A percentile compares a stretch with the other conserved stretches of the same genome.
Conservation (phyloP, 2,329 filamentous ascomycete genomes). For the Aspergillus udagawae region DNA sequence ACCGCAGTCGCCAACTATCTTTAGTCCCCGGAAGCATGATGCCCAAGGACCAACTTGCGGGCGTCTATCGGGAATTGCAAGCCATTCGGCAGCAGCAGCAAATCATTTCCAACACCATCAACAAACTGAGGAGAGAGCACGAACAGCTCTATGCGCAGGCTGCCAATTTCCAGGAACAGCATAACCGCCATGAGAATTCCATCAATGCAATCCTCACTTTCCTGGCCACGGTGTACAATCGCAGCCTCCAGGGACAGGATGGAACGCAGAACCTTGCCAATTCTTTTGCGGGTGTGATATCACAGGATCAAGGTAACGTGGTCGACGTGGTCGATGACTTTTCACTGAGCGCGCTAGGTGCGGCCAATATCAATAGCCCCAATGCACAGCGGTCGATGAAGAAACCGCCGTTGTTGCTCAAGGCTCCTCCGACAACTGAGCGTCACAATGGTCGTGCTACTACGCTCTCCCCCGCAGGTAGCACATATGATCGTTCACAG, state of each 20-base stretch:
- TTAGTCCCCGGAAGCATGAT: constrained; percentile 41
- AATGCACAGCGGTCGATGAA: constrained; percentile 40
- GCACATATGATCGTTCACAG: constrained; percentile 29
- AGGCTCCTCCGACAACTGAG: constrained; percentile 36
- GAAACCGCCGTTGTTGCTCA: constrained; percentile 45
- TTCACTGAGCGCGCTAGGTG: constrained; percentile 32
- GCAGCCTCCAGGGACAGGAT: constrained; percentile 81
- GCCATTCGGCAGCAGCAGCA: constrained; percentile 82
- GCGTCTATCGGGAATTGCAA: constrained; percentile 74
- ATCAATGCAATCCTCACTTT: constrained; percentile 99
- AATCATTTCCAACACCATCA: constrained; percentile 78
- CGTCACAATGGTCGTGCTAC: constrained; percentile 26
- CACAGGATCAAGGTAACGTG: constrained; percentile 58
- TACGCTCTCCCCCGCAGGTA: constrained; percentile 34
- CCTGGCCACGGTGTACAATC: constrained; percentile 91
- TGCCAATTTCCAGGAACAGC: constrained; percentile 80
- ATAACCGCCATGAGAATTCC: constrained; percentile 95
- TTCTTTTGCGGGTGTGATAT: constrained; percentile 73
- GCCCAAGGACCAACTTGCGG: constrained; percentile 68
- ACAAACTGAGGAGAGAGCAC: constrained; percentile 77
- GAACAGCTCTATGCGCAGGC: constrained; percentile 85
- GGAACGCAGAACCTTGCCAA: constrained; percentile 74
- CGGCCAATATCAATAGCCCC: constrained; percentile 28
- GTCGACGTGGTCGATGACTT: constrained; percentile 59
- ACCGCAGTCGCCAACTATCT: constrained; percentile 41